A percentile compares a stretch with the other conserved stretches of the same genome.
Conservation (phyloP, 2,329 filamentous ascomycete genomes). For the Pyricularia pennisetigena region DNA sequence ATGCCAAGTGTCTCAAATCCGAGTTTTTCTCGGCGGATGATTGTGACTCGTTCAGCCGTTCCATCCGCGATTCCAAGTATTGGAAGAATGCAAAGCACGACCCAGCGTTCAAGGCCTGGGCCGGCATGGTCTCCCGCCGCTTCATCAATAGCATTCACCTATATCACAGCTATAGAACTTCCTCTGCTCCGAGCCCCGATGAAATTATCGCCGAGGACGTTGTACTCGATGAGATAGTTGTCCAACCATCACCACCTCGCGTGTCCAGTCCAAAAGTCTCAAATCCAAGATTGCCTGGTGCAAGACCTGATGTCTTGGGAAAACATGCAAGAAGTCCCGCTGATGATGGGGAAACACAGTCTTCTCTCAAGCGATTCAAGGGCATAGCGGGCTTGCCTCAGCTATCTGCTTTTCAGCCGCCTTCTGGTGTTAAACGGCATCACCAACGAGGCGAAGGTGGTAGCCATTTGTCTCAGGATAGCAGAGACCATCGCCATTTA, state of each 20-base stretch:
- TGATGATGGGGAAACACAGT: neutral
- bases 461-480: neutral
- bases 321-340: neutral
- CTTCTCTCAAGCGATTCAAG: conserved; percentile 1
- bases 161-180: conserved; percentile 15
- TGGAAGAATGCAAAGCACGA: conserved; percentile 32
- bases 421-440: neutral
- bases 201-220: neutral
- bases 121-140: conserved; percentile 15
- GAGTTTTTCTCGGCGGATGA: conserved; percentile 33
- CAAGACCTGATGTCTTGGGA: neutral
- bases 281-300: neutral
- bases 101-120: conserved; percentile 27
- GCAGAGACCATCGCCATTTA: neutral
- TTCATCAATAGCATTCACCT: conserved; percentile 14
- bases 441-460: neutral
- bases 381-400: neutral
- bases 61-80: conserved; percentile 27
- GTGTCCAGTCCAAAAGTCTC: neutral
- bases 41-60: conserved; percentile 28
- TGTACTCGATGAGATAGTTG: neutral
- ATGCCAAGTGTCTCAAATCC: conserved; percentile 32
- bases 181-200: neutral
- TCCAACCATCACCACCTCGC: neutral
- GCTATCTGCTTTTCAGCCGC: neutral